Evolutionary conservation across 2,329 filamentous ascomycete genomes (phyloP).

Genomic region (Sclerotinia borealis): DNA sequence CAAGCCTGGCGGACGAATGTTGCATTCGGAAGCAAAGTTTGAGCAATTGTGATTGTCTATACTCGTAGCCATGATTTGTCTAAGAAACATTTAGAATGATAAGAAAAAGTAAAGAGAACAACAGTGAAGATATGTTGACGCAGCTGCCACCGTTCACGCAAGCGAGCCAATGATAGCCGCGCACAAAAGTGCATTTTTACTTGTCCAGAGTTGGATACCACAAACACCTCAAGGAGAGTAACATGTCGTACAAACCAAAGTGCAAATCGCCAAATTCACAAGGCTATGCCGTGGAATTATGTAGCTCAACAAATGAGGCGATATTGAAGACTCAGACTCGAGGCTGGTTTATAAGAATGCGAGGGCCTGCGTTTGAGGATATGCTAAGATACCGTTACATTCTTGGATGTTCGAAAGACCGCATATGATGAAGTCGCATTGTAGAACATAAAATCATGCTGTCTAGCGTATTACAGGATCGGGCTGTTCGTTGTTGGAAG

Average conservation of each 20-base stretch:
- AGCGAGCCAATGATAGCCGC: not conserved
- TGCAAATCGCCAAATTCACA: not conserved
- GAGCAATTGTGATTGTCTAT: not conserved
- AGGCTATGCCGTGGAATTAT: not conserved
- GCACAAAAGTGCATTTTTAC: not conserved
- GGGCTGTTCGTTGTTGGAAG: not conserved
- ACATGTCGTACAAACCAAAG: not conserved
- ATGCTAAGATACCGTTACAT: not conserved
- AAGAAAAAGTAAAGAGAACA: not conserved
- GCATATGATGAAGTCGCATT: not conserved
- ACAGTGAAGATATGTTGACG: no score
- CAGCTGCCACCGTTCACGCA: not conserved
- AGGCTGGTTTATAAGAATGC: no score
- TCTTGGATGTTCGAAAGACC: not conserved
- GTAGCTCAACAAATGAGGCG: not conserved
- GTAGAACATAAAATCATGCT: not conserved
- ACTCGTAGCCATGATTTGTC: not conserved
- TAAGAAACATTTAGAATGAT: not conserved
- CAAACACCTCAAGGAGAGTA: no score
- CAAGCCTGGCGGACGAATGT: not conserved
- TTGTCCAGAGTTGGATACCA: no score
- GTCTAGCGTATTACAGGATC: not conserved
- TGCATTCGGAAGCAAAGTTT: not conserved
- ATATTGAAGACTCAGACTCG: not conserved
- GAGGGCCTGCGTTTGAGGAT: not conserved